Percentiles rank a stretch among this genome's conserved stretches.
Evolutionary conservation across 139 green algal genomes (phyloP).

Genomic region (Chlorella sp.): DNA sequence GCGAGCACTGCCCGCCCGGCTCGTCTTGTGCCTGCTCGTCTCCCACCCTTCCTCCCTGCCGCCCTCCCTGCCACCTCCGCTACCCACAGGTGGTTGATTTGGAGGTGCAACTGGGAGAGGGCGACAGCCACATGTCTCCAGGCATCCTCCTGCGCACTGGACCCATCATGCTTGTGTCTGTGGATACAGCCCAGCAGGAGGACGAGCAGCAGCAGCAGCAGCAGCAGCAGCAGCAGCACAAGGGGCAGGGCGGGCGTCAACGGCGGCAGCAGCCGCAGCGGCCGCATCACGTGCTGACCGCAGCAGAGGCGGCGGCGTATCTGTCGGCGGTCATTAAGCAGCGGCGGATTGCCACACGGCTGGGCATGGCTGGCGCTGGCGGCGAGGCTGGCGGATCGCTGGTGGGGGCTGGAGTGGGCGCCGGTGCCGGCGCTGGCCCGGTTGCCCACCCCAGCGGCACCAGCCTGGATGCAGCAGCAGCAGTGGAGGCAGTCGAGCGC

Average conservation of each 20-base stretch:
- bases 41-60: not conserved
- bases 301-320: constrained; percentile 4
- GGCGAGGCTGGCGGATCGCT: not conserved
- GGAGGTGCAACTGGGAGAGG: not conserved
- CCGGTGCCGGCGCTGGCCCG: not conserved
- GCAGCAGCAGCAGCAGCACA: not conserved
- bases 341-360: constrained; percentile 9
- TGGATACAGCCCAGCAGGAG: not conserved
- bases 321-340: constrained; percentile 26
- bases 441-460: not conserved
- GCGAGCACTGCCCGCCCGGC: too few species aligned
- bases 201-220: not conserved
- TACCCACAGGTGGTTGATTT: constrained; percentile 22
- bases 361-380: not conserved
- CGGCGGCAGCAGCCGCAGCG: not conserved
- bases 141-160: constrained; percentile 32
- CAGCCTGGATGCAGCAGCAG: constrained; percentile 3
- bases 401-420: not conserved
- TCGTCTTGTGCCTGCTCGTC: not conserved
- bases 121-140: not conserved
- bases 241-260: not conserved
- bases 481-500: constrained; percentile 30
- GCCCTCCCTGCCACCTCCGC: not conserved
- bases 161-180: constrained; percentile 13
- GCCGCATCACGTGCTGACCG: not conserved